These are phyloP conservation scores for Berberis vulgaris DNA, from an alignment of 164 flowering plant species.

Conservation along the genomic window DNA sequence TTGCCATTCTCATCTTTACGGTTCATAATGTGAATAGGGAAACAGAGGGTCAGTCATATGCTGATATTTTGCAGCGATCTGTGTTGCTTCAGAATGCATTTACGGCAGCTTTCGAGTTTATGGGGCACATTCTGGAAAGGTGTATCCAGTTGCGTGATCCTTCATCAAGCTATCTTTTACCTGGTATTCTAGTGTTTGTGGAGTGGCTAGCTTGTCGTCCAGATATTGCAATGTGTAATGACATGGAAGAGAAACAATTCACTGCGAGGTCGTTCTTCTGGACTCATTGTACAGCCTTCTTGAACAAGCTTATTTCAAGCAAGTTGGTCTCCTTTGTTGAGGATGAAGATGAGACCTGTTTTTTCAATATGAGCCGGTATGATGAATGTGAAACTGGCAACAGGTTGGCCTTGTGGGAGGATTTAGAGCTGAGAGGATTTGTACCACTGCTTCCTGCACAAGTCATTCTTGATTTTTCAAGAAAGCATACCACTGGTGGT, in stretches of 20 bases:
- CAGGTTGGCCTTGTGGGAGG: conserved; percentile 80
- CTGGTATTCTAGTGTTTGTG: conserved; percentile 75
- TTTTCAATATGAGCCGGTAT: conserved; percentile 62
- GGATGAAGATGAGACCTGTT: conserved; percentile 65
- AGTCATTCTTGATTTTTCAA: conserved; percentile 70
- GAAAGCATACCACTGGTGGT: conserved; percentile 50
- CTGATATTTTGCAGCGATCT: conserved; percentile 84
- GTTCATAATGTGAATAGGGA: conserved; percentile 69
- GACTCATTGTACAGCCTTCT: conserved; percentile 55
- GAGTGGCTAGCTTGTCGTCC: conserved; percentile 91
- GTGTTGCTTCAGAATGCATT: conserved; percentile 78
- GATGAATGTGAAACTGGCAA: conserved; percentile 78
- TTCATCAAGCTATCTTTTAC: conserved; percentile 62
- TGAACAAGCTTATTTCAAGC: conserved; percentile 56
- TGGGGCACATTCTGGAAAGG: conserved; percentile 63
- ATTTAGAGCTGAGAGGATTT: conserved; percentile 90
- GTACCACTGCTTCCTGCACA: conserved; percentile 84
- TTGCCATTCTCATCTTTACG: conserved; percentile 68
- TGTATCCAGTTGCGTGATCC: conserved; percentile 56
- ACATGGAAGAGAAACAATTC: conserved; percentile 66
- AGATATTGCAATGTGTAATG: conserved; percentile 54
- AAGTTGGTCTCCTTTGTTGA: conserved; percentile 32
- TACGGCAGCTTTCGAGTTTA: conserved; percentile 66
- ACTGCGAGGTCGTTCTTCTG: conserved; percentile 62
- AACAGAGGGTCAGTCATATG: conserved; percentile 75